Conservation (phyloP, 2,329 filamentous ascomycete species). For the Dothidotthia symphoricarpi region DNA sequence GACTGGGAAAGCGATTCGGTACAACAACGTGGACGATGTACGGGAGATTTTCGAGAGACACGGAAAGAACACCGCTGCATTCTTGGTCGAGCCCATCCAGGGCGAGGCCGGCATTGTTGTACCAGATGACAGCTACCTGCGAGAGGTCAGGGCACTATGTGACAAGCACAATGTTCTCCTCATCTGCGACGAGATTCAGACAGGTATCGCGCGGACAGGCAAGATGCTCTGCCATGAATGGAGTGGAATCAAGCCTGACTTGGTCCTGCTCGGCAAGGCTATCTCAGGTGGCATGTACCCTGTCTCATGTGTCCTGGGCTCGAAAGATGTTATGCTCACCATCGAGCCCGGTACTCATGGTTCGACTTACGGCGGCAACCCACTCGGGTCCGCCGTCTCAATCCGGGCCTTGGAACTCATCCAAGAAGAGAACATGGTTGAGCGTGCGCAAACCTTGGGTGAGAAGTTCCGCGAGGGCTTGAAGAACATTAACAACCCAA, state of each 20-base stretch:
- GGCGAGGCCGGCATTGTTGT: conserved; percentile 97
- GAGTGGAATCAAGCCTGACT: conserved; percentile 91
- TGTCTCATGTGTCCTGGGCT: conserved; percentile 87
- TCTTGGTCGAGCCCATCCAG: conserved; percentile 95
- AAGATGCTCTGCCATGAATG: conserved; percentile 93
- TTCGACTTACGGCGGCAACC: conserved; percentile 97
- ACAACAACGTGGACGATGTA: conserved; percentile 80
- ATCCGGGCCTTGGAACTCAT: conserved; percentile 94
- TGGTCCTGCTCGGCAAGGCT: conserved; percentile 93
- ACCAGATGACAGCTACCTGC: conserved; percentile 83
- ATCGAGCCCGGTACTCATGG: conserved; percentile 96
- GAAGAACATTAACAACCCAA: conserved; percentile 69
- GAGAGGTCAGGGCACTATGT: conserved; percentile 77
- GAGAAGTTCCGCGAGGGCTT: conserved; percentile 80
- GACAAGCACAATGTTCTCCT: conserved; percentile 93
- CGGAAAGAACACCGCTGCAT: conserved; percentile 82
- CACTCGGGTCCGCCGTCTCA: conserved; percentile 89
- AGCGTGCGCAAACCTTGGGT: conserved; percentile 77
- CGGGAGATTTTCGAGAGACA: conserved; percentile 76
- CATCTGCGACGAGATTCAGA: conserved; percentile 98
- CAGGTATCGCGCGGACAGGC: conserved; percentile 91
- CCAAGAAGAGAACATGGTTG: conserved; percentile 84
- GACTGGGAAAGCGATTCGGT: conserved; percentile 75
- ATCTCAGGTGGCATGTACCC: conserved; percentile 99
- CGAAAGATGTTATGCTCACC: conserved; percentile 90